Base-by-base conservation (phyloP, 306 rosid genomes). In the Phaseolus lunatus region DNA sequence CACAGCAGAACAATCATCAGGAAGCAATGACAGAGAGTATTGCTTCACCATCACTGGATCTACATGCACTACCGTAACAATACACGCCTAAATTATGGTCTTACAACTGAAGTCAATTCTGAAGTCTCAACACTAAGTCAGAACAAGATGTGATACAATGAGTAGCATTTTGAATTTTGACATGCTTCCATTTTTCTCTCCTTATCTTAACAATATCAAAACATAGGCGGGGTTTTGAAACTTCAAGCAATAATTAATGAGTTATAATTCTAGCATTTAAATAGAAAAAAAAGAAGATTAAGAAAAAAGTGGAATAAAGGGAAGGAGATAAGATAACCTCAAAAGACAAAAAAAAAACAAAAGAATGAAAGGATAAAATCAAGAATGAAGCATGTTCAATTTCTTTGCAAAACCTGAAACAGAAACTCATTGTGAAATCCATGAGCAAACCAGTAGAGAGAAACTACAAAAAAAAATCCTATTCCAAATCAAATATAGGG, bases 1-100 rank as follows among this genome's bases (percentile, higher is more conserved):
- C 70, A 65, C 47, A 43, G 70, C 22, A 59, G 37, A 70, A 77
- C 45, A 67, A 53, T 37, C 63, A 78, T 81, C 47, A 81, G 16
- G 41, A 81, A 75, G n/a, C 62, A 70, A 39, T 11, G 18, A 35
- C 5, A 48, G 4, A 13, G 50, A 22, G 49, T 57, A 37, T 47
- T 75, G 66, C 72, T 68, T 75, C 37, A 19, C 59, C 50, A 50
- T 54, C 56, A 35, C 56, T 45, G n/a, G 33, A 70, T 70, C 20
- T 77, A 72, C 37, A 26, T 41, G 66, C 70, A 79, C 65, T 15
- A 20, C 13, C 16, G 22, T 43, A 68, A 76, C 53, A 33, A 75
- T 27, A 16, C 70, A 82, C 35, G 50, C 61, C 59, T 44, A 41
- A 20, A 18, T 58, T 44, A 78, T 13, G 50, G n/a, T 63, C 18